Evolutionary conservation across 441 rosid genomes (phyloP).

Genomic region (Erodium texanum): DNA sequence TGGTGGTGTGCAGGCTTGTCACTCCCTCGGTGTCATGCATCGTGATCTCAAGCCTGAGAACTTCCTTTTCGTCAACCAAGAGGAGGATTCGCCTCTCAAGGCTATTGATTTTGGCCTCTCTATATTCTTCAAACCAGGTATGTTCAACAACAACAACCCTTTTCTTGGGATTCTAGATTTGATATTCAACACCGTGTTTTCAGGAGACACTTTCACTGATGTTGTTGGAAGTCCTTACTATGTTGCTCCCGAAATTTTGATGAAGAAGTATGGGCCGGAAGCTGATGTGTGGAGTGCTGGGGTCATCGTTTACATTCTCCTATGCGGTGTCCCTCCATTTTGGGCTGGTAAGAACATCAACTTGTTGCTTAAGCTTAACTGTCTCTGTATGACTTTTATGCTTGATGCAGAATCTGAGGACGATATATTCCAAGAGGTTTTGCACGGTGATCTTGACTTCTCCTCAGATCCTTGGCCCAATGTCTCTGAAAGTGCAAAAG

Average conservation of each 20-base stretch:
- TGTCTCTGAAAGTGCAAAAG: constrained; percentile 74
- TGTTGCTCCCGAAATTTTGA: constrained; percentile 91
- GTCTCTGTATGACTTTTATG: neutral
- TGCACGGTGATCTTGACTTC: constrained; percentile 85
- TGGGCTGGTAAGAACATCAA: constrained; percentile 65
- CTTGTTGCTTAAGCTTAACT: neutral
- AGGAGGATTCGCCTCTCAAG: constrained; percentile 6
- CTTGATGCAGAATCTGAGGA: constrained; percentile 72
- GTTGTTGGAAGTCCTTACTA: constrained; percentile 96
- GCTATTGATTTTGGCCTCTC: neutral
- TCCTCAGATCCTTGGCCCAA: constrained; percentile 93
- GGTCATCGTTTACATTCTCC: constrained; percentile 76
- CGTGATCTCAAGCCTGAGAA: constrained; percentile 1
- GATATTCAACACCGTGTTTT: neutral
- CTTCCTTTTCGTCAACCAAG: neutral
- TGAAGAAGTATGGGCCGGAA: constrained; percentile 73
- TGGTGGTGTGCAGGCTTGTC: neutral
- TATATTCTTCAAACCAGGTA: neutral
- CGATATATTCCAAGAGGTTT: constrained; percentile 91
- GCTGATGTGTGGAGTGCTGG: constrained; percentile 99
- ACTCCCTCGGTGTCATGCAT: neutral
- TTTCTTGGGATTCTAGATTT: no score
- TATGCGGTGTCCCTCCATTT: constrained; percentile 92
- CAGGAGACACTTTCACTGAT: constrained; percentile 79
- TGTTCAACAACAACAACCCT: neutral